These are phyloP conservation scores for Rhododendron ovatum DNA, from an alignment of 148 eudicot genomes.

Conservation along the genomic window DNA sequence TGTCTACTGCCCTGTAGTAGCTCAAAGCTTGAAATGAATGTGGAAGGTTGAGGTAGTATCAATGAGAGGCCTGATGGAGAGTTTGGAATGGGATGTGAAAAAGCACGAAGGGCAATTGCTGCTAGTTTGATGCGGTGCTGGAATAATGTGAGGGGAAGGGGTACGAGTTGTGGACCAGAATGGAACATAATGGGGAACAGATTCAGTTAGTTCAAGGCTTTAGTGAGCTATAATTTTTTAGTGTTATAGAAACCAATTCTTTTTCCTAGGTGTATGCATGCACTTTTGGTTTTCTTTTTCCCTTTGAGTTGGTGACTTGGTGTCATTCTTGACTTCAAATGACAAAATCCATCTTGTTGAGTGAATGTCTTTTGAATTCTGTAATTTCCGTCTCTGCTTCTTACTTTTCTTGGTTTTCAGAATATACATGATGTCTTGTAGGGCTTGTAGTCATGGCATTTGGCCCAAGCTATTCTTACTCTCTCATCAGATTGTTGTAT, in stretches of 20 bases:
- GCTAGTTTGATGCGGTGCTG: neutral
- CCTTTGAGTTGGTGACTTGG: neutral
- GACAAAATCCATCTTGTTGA: neutral
- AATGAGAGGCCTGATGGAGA: neutral
- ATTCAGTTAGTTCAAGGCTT: neutral
- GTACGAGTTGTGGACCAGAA: neutral
- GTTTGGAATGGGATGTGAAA: neutral
- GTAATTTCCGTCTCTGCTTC: conserved; percentile 1
- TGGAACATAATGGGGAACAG: neutral
- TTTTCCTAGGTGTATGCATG: neutral
- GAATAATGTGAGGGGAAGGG: neutral
- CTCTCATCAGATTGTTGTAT: conserved; percentile 81
- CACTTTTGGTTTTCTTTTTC: neutral
- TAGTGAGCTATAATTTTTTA: neutral
- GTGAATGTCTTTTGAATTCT: neutral
- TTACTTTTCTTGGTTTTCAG: conserved; percentile 1
- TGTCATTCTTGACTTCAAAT: neutral
- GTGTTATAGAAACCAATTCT: neutral
- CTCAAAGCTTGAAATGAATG: neutral
- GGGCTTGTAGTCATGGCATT: conserved; percentile 84
- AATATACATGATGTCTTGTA: conserved; percentile 14
- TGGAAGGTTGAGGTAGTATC: neutral
- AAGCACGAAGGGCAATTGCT: neutral
- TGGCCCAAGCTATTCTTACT: conserved; percentile 96
- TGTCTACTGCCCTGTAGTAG: neutral